Base-by-base conservation (phyloP, 2,329 filamentous ascomycete genomes). In the Claviceps digitariae region DNA sequence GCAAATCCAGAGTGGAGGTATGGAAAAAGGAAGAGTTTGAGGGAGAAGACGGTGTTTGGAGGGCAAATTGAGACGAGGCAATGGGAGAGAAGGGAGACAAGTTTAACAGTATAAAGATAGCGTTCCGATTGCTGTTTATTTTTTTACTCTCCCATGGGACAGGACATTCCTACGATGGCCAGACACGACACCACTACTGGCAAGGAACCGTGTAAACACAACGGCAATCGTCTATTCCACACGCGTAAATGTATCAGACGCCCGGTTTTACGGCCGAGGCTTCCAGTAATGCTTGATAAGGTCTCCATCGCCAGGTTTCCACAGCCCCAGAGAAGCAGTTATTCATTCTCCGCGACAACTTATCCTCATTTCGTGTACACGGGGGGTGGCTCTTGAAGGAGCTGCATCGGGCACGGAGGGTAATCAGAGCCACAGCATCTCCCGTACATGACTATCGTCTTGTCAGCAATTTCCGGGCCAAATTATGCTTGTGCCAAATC, bases 21-120 rank as follows among this genome's bases (percentile, higher is more conserved):
- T 96, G 91, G 91, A 96, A 96, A 72, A 74, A 82, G 58, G 91
- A 97, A 72, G 86, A 89, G 66, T 96, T 96, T 73, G 81, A 78
- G 47, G 84, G 79, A 1, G 84, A 82, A 23, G 84, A 86, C 57
- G 87, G 83, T 7, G 78, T 93, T 46, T 96, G 90, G 90, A 83
- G 89, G 69, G 88, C 87, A 56, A 96, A 96, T 70, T 72, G 84
- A 58, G 90, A 95, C 69, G 86, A 86, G 10, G 72, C 74, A 55
- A 68, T 71, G 48, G 84, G 82, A 7, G 72, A 74, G 73, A 67
- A 59, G 66, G 78, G 55, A 61, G 65, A 43, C 57, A 25, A 34
- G 7, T 51, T 41, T 1, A 1, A 6, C 20, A 9, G 17, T 41
- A 17, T n/a, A n/a, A n/a, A n/a, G n/a, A n/a, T n/a, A n/a, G n/a